Evolutionary conservation across 257 asterid species (phyloP), one percentile per base, ranked within the genome.

Genomic region (Catharanthus roseus): DNA sequence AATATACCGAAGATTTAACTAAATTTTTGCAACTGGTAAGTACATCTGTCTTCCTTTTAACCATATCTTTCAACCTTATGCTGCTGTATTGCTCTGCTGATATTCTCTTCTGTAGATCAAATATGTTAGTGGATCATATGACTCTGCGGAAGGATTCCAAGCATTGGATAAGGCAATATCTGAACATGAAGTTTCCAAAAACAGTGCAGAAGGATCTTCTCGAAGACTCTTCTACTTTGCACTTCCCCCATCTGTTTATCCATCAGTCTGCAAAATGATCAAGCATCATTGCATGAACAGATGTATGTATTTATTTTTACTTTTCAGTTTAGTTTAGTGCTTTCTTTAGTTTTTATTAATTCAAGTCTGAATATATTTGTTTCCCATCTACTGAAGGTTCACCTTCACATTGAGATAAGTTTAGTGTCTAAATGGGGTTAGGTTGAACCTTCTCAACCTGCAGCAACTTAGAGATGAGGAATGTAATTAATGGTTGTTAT

Each of bases 241-340:
- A 66, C 99, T 91, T 82, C 99, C 99, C 63, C 99, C 99, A n/a
- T 88, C 99, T 33, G 96, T 95, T 31, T 95, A 95, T 80, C 99
- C 99, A 36, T 90, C 85, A 31, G 98, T 95, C 85, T 90, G 96
- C 90, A 90, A 82, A 83, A 95, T 91, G 99, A 95, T 95, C 82
- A 89, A 87, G 83, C 75, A 42, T 51, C 64, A 82, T 72, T 83
- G 89, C 89, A 90, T 74, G 91, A 88, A 90, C 75, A 88, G 72
- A 80, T 81, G 99, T 95, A 91, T 16, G 86, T 61, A 31, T 60
- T 66, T 75, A 70, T 82, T 65, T 47, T 18, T 45, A 36, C 24
- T 6, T 36, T 10, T 10, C 33, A 56, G 71, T 23, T 24, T 51
- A 26, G 33, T 67, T 60, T 53, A 15, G 16, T 36, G 16, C 75